Evolutionary conservation across 768 basidiomycete genomes (phyloP).

Genomic region (Lentinula sp.): DNA sequence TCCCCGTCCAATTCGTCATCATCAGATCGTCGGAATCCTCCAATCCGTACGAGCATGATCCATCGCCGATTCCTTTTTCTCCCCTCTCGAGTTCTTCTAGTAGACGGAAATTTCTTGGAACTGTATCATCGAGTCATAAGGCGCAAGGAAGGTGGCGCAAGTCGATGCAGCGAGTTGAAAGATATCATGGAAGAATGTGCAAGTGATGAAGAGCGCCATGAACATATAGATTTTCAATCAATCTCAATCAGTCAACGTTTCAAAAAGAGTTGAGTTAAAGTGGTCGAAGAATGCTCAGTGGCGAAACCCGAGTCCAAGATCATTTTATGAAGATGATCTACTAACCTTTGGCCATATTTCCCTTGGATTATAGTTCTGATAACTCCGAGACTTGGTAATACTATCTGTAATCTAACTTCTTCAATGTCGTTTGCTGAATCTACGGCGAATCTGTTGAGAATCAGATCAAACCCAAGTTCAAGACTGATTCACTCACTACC

Average conservation of each 20-base stretch:
- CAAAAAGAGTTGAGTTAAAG: neutral
- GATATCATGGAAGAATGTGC: neutral
- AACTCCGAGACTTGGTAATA: neutral
- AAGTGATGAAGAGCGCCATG: neutral
- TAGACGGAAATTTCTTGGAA: slow-evolving; percentile 93
- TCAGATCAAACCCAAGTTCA: too few species aligned
- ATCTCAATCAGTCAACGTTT: neutral
- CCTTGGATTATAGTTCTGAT: neutral
- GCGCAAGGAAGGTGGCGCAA: neutral
- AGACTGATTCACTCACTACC: too few species aligned
- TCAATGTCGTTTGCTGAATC: neutral
- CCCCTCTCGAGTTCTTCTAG: slow-evolving; percentile 99
- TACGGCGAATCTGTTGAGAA: neutral
- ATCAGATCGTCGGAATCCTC: slow-evolving; percentile 94
- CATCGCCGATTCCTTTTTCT: slow-evolving; percentile 99
- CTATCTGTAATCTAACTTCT: neutral
- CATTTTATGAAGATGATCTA: neutral
- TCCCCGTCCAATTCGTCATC: slow-evolving; percentile 99
- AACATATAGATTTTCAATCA: neutral
- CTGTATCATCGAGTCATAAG: slow-evolving; percentile 30
- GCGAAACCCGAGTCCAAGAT: neutral
- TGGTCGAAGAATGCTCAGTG: neutral
- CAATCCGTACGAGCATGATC: slow-evolving; percentile 94
- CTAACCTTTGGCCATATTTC: neutral
- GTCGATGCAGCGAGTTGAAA: neutral